A percentile compares a stretch with the other conserved stretches of the same genome.
These are phyloP conservation scores for Kodamaea jinghongensis DNA, from an alignment of 805 yeast genomes.

Conservation along the genomic window DNA sequence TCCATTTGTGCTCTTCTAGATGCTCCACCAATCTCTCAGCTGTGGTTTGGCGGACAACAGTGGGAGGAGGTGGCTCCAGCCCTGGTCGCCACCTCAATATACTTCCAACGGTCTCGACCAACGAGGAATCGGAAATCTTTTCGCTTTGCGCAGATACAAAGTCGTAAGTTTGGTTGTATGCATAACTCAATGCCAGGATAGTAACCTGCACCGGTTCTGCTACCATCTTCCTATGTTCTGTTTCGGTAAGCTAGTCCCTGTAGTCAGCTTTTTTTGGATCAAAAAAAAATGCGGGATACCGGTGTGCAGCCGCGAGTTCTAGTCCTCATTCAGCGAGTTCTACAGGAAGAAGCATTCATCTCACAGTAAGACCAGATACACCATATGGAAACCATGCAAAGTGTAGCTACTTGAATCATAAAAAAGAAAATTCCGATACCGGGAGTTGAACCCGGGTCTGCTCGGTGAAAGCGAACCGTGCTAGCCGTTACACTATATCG, in stretches of 20 bases:
- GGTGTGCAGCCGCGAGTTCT: too few species aligned
- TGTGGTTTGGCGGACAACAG: constrained; percentile 5
- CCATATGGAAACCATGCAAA: too few species aligned
- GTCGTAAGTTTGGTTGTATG: constrained; percentile 20
- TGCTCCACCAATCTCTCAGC: constrained; percentile 1
- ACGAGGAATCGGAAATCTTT: constrained; percentile 18
- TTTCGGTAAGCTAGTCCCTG: neutral
- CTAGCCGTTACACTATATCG: constrained; percentile 82
- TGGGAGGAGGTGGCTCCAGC: neutral
- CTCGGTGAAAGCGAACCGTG: constrained; percentile 85
- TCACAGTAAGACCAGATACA: too few species aligned
- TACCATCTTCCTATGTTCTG: constrained; percentile 27
- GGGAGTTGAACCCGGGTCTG: constrained; percentile 86
- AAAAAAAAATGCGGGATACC: too few species aligned
- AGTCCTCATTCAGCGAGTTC: too few species aligned
- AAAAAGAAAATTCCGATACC: constrained; percentile 56
- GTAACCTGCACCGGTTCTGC: constrained; percentile 46
- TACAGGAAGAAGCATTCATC: too few species aligned
- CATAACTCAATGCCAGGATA: constrained; percentile 23
- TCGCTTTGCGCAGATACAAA: constrained; percentile 24
- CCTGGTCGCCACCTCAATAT: neutral
- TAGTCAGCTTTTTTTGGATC: too few species aligned
- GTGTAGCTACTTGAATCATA: too few species aligned
- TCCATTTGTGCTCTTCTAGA: constrained; percentile 6
- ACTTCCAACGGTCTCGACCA: neutral